phyloP scores from a whole-genome alignment of 2,329 filamentous ascomycete species.

The Diplocarpon rosae region DNA sequence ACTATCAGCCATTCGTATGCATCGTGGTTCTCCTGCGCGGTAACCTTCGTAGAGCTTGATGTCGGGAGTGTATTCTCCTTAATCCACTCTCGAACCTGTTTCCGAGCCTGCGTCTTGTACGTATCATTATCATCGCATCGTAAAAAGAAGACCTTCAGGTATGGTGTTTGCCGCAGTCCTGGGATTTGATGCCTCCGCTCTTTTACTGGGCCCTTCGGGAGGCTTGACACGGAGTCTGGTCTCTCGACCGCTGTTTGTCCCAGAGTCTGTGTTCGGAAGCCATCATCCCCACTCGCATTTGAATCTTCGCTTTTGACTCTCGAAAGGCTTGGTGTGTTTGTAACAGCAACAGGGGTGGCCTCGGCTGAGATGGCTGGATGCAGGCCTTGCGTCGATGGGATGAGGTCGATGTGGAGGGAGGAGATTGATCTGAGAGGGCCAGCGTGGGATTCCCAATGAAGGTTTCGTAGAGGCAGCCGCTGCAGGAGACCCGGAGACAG shows the following conservation, averaged over 20 bases:
- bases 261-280: constrained; percentile 47
- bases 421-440: constrained; percentile 88
- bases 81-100: constrained; percentile 83
- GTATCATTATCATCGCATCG: constrained; percentile 92
- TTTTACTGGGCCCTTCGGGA: constrained; percentile 29
- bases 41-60: constrained; percentile 41
- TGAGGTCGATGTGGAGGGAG: constrained; percentile 79
- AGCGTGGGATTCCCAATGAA: constrained; percentile 94
- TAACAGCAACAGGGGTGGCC: constrained; percentile 24
- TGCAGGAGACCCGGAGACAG: constrained; percentile 67
- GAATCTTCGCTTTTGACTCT: constrained; percentile 30
- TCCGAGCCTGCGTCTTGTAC: constrained; percentile 72
- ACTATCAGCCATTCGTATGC: constrained; percentile 93
- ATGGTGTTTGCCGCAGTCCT: constrained; percentile 82
- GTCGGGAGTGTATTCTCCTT: constrained; percentile 59
- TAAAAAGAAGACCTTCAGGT: constrained; percentile 80
- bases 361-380: constrained; percentile 28
- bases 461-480: constrained; percentile 75
- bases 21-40: constrained; percentile 82
- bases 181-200: constrained; percentile 87
- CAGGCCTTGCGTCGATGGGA: constrained; percentile 43
- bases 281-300: constrained; percentile 37
- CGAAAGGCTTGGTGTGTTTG: constrained; percentile 25
- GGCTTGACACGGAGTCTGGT: constrained; percentile 15
- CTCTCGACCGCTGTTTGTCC: constrained; percentile 29